phyloP scores from a whole-genome alignment of 805 yeast genomes.

The Ogataea pilisensis region DNA sequence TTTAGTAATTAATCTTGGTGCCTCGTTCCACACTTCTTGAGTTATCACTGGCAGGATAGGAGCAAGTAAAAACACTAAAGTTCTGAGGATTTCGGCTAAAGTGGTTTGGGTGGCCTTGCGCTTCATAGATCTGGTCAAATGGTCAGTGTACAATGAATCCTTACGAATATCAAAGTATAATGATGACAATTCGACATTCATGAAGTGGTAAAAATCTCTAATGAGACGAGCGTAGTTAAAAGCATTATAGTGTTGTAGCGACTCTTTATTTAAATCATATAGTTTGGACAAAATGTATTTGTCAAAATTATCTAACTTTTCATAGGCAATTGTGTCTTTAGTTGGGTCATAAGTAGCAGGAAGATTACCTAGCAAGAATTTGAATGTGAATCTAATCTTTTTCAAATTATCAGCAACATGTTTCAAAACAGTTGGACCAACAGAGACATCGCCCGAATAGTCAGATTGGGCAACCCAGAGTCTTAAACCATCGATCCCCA shows the following conservation, averaged over 20 bases:
- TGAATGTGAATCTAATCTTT: slow-evolving; percentile 77
- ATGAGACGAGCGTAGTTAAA: slow-evolving; percentile 70
- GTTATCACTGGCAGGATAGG: slow-evolving; percentile 82
- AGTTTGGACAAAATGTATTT: slow-evolving; percentile 57
- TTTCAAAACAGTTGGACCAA: slow-evolving; percentile 66
- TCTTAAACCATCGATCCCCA: slow-evolving; percentile 90
- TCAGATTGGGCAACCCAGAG: slow-evolving; percentile 88
- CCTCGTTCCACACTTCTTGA: slow-evolving; percentile 81
- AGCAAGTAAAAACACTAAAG: slow-evolving; percentile 63
- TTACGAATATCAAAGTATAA: slow-evolving; percentile 83
- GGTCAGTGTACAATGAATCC: slow-evolving; percentile 79
- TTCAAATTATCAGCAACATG: slow-evolving; percentile 78
- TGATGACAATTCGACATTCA: slow-evolving; percentile 74
- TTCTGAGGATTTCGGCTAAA: slow-evolving; percentile 50
- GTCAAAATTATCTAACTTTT: slow-evolving; percentile 47
- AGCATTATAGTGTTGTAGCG: slow-evolving; percentile 43
- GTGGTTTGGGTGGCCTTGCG: slow-evolving; percentile 66
- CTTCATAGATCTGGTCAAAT: slow-evolving; percentile 34
- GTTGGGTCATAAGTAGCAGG: slow-evolving; percentile 24
- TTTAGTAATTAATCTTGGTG: slow-evolving; percentile 33
- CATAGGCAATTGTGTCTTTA: slow-evolving; percentile 33
- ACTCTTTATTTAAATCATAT: slow-evolving; percentile 38
- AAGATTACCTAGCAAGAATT: slow-evolving; percentile 77
- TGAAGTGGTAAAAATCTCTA: slow-evolving; percentile 62
- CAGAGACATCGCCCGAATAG: slow-evolving; percentile 73